Percentiles rank a stretch among this genome's conserved stretches.
These are phyloP conservation scores for Cladosporium phlei DNA, from an alignment of 2,329 filamentous ascomycete genomes.

Conservation along the genomic window DNA sequence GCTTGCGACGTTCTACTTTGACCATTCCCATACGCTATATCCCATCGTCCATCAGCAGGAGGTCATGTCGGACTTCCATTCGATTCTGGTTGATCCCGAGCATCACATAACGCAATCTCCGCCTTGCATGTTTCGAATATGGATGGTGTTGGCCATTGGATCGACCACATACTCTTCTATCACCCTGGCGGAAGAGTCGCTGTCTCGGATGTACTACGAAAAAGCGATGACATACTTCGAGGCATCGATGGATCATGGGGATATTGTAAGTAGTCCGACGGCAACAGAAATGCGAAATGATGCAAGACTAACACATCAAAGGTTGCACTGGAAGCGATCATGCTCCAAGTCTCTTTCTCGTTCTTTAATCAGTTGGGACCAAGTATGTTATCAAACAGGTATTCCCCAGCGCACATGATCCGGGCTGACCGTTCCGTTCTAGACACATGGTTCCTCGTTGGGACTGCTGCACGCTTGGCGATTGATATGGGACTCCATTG, in stretches of 20 bases:
- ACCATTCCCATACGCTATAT: conserved; percentile 46
- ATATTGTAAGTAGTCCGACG: conserved; percentile 23
- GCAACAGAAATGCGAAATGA: background rate
- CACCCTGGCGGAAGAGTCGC: conserved; percentile 40
- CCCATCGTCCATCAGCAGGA: conserved; percentile 38
- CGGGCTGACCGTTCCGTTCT: background rate
- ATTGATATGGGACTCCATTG: conserved; percentile 41
- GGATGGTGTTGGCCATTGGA: conserved; percentile 48
- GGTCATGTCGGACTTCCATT: conserved; percentile 32
- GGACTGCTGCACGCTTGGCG: conserved; percentile 41
- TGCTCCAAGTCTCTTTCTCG: conserved; percentile 46
- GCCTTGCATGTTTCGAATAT: conserved; percentile 39
- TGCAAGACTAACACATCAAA: background rate
- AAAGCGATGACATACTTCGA: conserved; percentile 43
- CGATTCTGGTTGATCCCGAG: conserved; percentile 17
- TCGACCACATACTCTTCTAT: conserved; percentile 44
- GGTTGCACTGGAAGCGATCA: conserved; percentile 40
- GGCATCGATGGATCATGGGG: conserved; percentile 13
- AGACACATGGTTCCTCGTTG: conserved; percentile 45
- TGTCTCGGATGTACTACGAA: conserved; percentile 38
- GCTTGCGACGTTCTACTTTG: conserved; percentile 43
- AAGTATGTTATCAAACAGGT: conserved; percentile 20
- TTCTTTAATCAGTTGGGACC: conserved; percentile 48
- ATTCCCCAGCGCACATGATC: background rate
- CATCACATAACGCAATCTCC: conserved; percentile 18